phyloP scores from a whole-genome alignment of 2,329 filamentous ascomycete genomes.

The Claviceps humidiphila region DNA sequence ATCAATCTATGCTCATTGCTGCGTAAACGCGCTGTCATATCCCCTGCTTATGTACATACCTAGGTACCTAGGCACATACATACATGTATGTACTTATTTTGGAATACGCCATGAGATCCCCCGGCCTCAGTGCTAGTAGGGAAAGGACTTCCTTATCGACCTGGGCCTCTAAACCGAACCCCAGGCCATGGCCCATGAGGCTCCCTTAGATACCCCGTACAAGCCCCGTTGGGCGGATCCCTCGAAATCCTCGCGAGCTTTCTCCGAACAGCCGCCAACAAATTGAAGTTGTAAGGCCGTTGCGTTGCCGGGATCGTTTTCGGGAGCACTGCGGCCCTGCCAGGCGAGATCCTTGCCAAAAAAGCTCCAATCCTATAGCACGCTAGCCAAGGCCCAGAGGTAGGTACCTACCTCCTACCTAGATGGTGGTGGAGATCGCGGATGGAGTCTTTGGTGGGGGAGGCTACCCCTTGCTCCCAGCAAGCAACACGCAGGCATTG shows the following conservation, averaged over 20 bases:
- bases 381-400: not conserved
- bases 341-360: slow-evolving; percentile 3
- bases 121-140: no score
- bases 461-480: no score
- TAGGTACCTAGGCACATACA: no score
- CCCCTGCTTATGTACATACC: no score
- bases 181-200: not conserved
- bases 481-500: not conserved
- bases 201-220: not conserved
- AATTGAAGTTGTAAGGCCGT: slow-evolving; percentile 1
- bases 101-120: no score
- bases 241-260: not conserved
- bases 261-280: not conserved
- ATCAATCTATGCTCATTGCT: no score
- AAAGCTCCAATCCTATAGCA: not conserved
- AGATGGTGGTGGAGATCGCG: no score
- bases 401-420: not conserved
- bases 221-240: not conserved
- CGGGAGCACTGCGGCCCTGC: slow-evolving; percentile 10
- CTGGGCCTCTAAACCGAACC: not conserved
- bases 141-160: not conserved
- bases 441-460: no score
- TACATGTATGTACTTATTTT: no score
- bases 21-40: no score
- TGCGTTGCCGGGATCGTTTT: slow-evolving; percentile 3